Conservation (phyloP, 2,329 filamentous ascomycete genomes). For the Aspergillus ochraceoroseus region DNA sequence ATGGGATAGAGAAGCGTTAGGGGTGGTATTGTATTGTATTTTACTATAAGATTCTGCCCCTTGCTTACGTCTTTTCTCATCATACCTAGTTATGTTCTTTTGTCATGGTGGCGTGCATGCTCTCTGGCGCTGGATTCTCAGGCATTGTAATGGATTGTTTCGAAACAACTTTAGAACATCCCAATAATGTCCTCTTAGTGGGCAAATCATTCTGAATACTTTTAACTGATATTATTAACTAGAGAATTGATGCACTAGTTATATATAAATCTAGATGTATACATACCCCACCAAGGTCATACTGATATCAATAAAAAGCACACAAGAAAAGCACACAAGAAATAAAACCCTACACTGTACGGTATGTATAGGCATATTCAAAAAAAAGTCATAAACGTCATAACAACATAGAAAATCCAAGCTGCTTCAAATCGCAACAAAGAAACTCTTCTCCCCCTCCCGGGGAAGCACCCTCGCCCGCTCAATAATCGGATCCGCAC, state of each 20-base stretch:
- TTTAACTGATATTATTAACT: too few relatives aligned
- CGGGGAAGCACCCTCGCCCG: slow-evolving; percentile 50
- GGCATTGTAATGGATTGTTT: neutral
- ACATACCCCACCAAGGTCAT: too few relatives aligned
- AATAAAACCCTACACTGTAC: too few relatives aligned
- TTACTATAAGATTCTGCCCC: neutral
- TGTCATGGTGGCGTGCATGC: neutral
- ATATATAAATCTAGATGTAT: too few relatives aligned
- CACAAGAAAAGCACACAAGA: slow-evolving; percentile 13
- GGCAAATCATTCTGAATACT: too few relatives aligned
- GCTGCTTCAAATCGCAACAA: slow-evolving; percentile 38
- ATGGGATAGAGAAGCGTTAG: slow-evolving; percentile 32
- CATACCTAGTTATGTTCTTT: too few relatives aligned
- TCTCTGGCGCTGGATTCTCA: slow-evolving; percentile 4
- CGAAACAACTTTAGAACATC: slow-evolving; percentile 1
- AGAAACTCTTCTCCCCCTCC: slow-evolving; percentile 51
- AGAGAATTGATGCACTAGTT: too few relatives aligned
- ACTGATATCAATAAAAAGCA: too few relatives aligned
- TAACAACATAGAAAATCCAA: too few relatives aligned
- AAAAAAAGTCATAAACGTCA: too few relatives aligned
- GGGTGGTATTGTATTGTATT: neutral
- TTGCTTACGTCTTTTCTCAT: slow-evolving; percentile 7
- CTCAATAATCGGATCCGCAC: slow-evolving; percentile 45
- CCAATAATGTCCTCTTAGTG: slow-evolving; percentile 1
- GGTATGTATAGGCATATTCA: too few relatives aligned